phyloP scores from a whole-genome alignment of 2,329 filamentous ascomycete genomes.

The Thielaviopsis euricoi region DNA sequence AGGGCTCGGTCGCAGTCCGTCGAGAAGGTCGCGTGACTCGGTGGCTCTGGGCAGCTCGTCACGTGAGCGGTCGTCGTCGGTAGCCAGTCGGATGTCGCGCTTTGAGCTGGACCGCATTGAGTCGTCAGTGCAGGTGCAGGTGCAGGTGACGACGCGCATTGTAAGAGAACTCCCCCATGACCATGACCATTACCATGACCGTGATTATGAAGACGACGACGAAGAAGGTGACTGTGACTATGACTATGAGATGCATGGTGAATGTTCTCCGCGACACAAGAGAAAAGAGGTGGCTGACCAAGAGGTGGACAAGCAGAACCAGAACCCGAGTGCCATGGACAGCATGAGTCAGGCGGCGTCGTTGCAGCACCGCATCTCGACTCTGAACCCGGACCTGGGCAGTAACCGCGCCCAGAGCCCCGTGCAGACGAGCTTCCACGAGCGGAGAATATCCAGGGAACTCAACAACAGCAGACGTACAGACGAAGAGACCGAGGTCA shows the following conservation, averaged over 20 bases:
- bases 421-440: constrained; percentile 17
- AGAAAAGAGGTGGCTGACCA: constrained; percentile 3
- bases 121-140: constrained; percentile 36
- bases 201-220: too few species aligned
- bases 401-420: constrained; percentile 1
- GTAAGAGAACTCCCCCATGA: constrained; percentile 45
- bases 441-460: constrained; percentile 30
- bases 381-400: constrained; percentile 2
- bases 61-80: constrained; percentile 34
- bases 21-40: constrained; percentile 28
- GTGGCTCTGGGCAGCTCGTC: constrained; percentile 22
- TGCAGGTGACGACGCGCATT: constrained; percentile 80
- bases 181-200: constrained; percentile 25
- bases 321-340: not conserved
- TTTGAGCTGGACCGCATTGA: constrained; percentile 34
- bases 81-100: constrained; percentile 38
- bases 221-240: constrained; percentile 16
- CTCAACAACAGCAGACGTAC: constrained; percentile 18
- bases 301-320: constrained; percentile 7
- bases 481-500: constrained; percentile 16
- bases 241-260: constrained; percentile 10
- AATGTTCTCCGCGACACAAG: too few species aligned
- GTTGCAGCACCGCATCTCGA: constrained; percentile 4
- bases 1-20: constrained; percentile 22
- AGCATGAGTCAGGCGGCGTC: constrained; percentile 3